phyloP scores from a whole-genome alignment of 257 asterid species.

The Salvia hispanica region DNA sequence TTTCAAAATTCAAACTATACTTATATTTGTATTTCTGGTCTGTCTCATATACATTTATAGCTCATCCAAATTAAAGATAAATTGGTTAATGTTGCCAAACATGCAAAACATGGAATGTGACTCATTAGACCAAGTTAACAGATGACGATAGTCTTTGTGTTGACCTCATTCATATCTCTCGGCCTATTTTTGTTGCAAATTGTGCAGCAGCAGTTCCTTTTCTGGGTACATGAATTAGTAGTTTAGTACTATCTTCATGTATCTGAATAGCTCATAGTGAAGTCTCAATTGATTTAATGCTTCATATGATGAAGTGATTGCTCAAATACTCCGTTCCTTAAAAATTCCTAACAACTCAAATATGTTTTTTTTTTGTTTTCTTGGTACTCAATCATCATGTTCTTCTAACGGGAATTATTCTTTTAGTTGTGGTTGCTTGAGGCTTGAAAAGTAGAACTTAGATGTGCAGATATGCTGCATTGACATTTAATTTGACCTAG shows the following conservation, averaged over 20 bases:
- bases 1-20: not conserved
- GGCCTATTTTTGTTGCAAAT: not conserved
- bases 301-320: conserved; percentile 17
- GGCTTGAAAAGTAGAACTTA: not conserved
- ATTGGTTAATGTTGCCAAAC: not conserved
- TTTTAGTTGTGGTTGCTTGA: conserved; percentile 1
- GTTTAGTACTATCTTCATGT: not conserved
- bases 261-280: conserved; percentile 17
- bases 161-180: not conserved
- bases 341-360: conserved; percentile 4
- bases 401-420: not conserved
- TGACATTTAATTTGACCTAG: not conserved
- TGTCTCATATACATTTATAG: not conserved
- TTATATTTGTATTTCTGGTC: conserved; percentile 20
- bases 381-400: conserved; percentile 8
- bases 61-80: not conserved
- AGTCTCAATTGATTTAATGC: conserved; percentile 10
- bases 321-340: conserved; percentile 14
- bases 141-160: not conserved
- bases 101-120: not conserved
- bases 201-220: not conserved
- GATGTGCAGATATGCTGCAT: conserved; percentile 7
- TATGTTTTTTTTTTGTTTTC: not conserved
- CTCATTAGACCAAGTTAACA: not conserved
- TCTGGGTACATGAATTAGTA: not conserved